Base-by-base conservation (phyloP, 2,329 filamentous ascomycete species). In the Colletotrichum australisinense region DNA sequence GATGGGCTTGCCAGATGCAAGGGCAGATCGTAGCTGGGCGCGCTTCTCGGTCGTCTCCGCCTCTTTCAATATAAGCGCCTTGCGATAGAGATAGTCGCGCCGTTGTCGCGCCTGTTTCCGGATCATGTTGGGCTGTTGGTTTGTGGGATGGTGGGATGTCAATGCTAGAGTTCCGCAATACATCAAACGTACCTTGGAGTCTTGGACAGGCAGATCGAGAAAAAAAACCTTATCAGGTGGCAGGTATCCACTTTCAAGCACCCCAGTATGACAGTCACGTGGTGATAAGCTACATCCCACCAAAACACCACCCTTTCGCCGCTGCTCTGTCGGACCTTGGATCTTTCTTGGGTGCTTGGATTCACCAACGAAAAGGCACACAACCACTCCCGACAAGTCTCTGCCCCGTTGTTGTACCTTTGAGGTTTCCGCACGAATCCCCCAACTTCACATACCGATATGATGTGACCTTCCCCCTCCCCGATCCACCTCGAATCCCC, bases 41-140 rank as follows among this genome's bases (percentile, higher is more conserved):
- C 96, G 89, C 83, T 98, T 98, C 82, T 97, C 94, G 70, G 93
- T 94, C 76, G 97, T 97, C 80, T 98, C 96, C 74, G 96, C 96
- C 85, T 98, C 95, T 77, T 93, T 92, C 56, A 98, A 90, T 26
- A 95, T 92, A 71, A 98, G 88, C 49, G 97, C 96, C 79, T 94
- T 93, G 74, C 96, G 92, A 83, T 98, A 97, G 78, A 99, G 91
- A 83, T 98, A 86, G 75, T 84, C 84, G 69, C 84, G 81, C 77
- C 84, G 76, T 78, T 85, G 81, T 73, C 82, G 81, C 35, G 83
- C 81, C 82, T 84, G 81, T 77, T 85, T 85, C 65, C 84, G 83
- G 46, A 28, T 67, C 56, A 62, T 67, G 19, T 24, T 67, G 56
- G 12, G 24, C 22, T 4, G 14, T 53, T 26, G 46, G n/a, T 49